Base-by-base conservation (phyloP, 164 flowering plant species). In the Malania oleifera region DNA sequence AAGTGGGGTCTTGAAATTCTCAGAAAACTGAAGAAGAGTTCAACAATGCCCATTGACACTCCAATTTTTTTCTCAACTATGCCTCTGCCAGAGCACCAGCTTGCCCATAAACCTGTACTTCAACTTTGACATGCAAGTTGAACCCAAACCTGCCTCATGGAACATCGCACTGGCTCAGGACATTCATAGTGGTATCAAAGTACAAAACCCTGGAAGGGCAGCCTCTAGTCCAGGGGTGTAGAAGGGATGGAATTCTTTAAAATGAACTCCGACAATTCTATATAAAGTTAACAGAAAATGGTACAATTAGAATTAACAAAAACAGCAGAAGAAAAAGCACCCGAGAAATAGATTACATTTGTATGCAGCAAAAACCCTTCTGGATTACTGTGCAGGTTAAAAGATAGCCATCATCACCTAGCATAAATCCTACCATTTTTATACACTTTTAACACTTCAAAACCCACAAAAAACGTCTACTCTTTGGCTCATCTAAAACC, bases 361-460 rank as follows among this genome's bases (percentile, higher is more conserved):
- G 26, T 26, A 19, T 14, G 31, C 31, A 25, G 34, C 15, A 8
- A 23, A 48, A 23, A 14, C 52, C 52, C 52, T 48, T 14, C 1
- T 23, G 52, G 17, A 8, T 50, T 10, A 51, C 54, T 51, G 31
- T 27, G 34, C 38, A 27, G 38, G n/a, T 51, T 18, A 28, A 51
- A 51, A 18, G 39, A n/a, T 8, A 18, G 14, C 52, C 47, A 52
- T 41, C 52, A 52, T 18, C 50, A 47, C n/a, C 67, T 59, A 68
- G 49, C 29, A 55, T 40, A 55, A 58, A 54, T 5, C 49, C 74
- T 57, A 66, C 70, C 51, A 35, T 46, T 22, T 61, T 59, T 63
- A 48, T 64, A 65, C 73, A 61, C 48, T 61, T 66, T 23, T 14
- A 20, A 46, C 50, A 41, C 29, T 5, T 38, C 2, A n/a, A 20